Conservation (phyloP, 306 rosid species). For the Quercus aquifolioides region DNA sequence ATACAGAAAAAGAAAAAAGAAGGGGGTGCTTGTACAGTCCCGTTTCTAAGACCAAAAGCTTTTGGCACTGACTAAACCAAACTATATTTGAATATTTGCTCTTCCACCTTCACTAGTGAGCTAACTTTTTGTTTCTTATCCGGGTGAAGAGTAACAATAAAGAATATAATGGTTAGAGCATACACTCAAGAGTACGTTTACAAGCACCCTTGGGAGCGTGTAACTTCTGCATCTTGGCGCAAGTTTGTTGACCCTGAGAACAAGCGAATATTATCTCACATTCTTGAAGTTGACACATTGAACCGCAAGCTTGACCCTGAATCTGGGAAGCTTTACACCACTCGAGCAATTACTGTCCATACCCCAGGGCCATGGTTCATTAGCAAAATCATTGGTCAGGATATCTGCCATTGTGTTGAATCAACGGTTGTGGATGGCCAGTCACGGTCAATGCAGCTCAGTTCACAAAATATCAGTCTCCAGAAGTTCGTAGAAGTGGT, state of each 20-base stretch:
- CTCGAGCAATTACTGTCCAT: slow-evolving; percentile 76
- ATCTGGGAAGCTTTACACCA: slow-evolving; percentile 73
- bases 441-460: slow-evolving; percentile 56
- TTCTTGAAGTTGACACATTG: slow-evolving; percentile 83
- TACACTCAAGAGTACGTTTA: slow-evolving; percentile 75
- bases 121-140: slow-evolving; percentile 1
- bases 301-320: slow-evolving; percentile 51
- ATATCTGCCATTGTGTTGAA: slow-evolving; percentile 80
- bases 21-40: not conserved
- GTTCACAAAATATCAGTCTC: slow-evolving; percentile 63
- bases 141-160: slow-evolving; percentile 1
- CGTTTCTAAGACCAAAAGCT: not conserved
- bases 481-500: slow-evolving; percentile 75
- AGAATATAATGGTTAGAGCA: slow-evolving; percentile 69
- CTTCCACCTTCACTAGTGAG: not conserved
- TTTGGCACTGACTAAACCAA: not conserved
- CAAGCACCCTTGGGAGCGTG: slow-evolving; percentile 96
- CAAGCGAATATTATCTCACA: slow-evolving; percentile 64
- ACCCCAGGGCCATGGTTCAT: slow-evolving; percentile 89
- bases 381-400: slow-evolving; percentile 68
- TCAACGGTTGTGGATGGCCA: slow-evolving; percentile 63
- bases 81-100: not conserved
- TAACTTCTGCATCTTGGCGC: slow-evolving; percentile 91
- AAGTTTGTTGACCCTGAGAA: slow-evolving; percentile 85
- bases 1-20: not conserved